A percentile compares a stretch with the other conserved stretches of the same genome.
Evolutionary conservation across 2,329 filamentous ascomycete species (phyloP).

Genomic region (Chaetomiaceae sp.): DNA sequence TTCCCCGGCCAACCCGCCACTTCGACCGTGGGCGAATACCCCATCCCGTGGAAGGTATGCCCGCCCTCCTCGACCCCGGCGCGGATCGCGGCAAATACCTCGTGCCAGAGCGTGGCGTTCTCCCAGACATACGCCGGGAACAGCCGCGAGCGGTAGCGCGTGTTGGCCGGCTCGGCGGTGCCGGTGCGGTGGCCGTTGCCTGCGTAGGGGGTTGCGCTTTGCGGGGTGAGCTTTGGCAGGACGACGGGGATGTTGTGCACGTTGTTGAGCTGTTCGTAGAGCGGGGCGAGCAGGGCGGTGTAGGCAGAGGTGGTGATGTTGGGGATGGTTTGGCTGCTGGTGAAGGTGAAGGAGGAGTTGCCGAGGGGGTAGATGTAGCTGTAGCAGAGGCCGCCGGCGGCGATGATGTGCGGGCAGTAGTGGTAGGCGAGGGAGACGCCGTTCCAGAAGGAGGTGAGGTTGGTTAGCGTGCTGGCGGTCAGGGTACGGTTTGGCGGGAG

Average conservation of each 20-base stretch:
- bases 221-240: slow-evolving; percentile 4
- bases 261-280: slow-evolving; percentile 31
- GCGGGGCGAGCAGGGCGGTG: slow-evolving; percentile 29
- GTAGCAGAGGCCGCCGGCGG: slow-evolving; percentile 25
- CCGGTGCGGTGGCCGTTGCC: slow-evolving; percentile 17
- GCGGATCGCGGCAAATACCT: slow-evolving; percentile 23
- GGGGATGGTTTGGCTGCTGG: slow-evolving; percentile 24
- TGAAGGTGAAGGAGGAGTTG: slow-evolving; percentile 27
- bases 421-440: slow-evolving; percentile 24
- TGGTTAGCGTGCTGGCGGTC: slow-evolving; percentile 2
- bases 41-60: slow-evolving; percentile 29
- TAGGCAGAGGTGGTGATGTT: slow-evolving; percentile 30
- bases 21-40: slow-evolving; percentile 21
- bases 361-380: slow-evolving; percentile 28
- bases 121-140: slow-evolving; percentile 26
- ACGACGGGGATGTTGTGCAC: slow-evolving; percentile 27
- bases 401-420: slow-evolving; percentile 22
- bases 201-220: slow-evolving; percentile 16
- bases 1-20: slow-evolving; percentile 25
- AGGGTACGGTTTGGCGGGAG: slow-evolving; percentile 1
- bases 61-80: slow-evolving; percentile 24
- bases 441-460: slow-evolving; percentile 25
- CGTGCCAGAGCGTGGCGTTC: slow-evolving; percentile 18
- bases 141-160: slow-evolving; percentile 28
- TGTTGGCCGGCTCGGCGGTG: slow-evolving; percentile 21